Conservation (phyloP, 768 basidiomycete species). For the Basidioascus undulatus region DNA sequence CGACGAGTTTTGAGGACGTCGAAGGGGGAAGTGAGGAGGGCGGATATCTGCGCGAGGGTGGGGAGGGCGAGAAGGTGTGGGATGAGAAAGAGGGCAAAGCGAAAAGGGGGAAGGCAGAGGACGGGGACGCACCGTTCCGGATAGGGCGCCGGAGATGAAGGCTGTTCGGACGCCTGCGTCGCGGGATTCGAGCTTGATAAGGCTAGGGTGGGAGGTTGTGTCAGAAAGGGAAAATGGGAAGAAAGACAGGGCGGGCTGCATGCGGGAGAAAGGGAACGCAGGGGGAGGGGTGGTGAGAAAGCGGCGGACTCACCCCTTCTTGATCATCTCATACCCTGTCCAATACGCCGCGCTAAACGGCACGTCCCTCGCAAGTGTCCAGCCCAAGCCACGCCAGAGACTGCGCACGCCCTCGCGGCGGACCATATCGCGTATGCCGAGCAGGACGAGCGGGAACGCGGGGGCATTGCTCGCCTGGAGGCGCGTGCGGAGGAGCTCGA, state of each 20-base stretch:
- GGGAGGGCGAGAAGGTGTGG: too few relatives aligned
- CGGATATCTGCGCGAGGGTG: conserved; percentile 36
- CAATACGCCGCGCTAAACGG: conserved; percentile 95
- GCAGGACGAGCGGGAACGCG: conserved; percentile 48
- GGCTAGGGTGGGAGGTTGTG: not conserved
- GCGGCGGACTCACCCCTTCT: conserved; percentile 25
- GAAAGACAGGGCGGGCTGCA: too few relatives aligned
- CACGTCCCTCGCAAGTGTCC: conserved; percentile 89
- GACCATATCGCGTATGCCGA: conserved; percentile 35
- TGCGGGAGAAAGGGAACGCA: not conserved
- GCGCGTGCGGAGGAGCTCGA: conserved; percentile 83
- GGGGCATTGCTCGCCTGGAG: conserved; percentile 72
- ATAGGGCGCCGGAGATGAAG: too few relatives aligned
- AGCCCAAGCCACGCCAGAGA: conserved; percentile 74
- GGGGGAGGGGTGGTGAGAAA: conserved; percentile 11
- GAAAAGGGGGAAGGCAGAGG: not conserved
- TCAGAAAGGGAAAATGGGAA: not conserved
- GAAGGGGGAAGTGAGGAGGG: conserved; percentile 76
- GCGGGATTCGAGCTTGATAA: too few relatives aligned
- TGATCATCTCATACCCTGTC: conserved; percentile 77
- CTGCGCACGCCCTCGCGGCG: conserved; percentile 37
- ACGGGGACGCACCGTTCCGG: too few relatives aligned
- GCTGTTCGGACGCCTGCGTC: too few relatives aligned
- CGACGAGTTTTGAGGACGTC: conserved; percentile 89
- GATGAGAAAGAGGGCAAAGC: not conserved